Percentiles rank a stretch among this genome's conserved stretches.
These are phyloP conservation scores for Quercus phellos DNA, from an alignment of 331 rosid genomes.

Conservation along the genomic window DNA sequence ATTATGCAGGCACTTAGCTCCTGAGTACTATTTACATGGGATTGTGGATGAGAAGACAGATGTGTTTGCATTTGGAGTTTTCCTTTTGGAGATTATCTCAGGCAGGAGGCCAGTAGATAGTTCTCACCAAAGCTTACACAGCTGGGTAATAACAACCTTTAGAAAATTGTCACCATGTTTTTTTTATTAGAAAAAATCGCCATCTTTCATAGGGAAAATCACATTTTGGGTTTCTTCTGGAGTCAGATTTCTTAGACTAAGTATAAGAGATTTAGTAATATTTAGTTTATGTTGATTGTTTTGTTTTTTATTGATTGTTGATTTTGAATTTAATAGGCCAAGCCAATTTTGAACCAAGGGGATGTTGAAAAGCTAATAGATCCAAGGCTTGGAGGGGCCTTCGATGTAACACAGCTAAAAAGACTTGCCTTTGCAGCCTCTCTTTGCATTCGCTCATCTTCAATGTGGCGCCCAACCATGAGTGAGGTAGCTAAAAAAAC, in stretches of 20 bases:
- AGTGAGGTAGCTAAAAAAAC: slow-evolving; percentile 48
- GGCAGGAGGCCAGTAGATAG: slow-evolving; percentile 93
- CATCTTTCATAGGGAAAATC: slow-evolving; percentile 11
- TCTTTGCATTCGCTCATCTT: slow-evolving; percentile 72
- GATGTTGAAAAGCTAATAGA: slow-evolving; percentile 69
- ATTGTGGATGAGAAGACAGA: slow-evolving; percentile 98
- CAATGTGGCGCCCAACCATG: slow-evolving; percentile 88
- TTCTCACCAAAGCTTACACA: slow-evolving; percentile 87
- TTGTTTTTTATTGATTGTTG: not conserved
- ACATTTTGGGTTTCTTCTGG: slow-evolving; percentile 15
- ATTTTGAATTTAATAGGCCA: slow-evolving; percentile 50
- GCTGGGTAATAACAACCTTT: slow-evolving; percentile 54
- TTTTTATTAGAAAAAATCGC: slow-evolving; percentile 3
- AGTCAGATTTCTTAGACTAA: not conserved
- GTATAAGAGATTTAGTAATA: not conserved
- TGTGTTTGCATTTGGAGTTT: slow-evolving; percentile 97
- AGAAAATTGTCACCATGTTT: not conserved
- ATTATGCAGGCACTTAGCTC: slow-evolving; percentile 79
- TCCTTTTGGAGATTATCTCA: slow-evolving; percentile 72
- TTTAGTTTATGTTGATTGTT: not conserved
- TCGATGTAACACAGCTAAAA: slow-evolving; percentile 50
- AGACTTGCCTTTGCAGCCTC: slow-evolving; percentile 79
- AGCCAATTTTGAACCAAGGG: slow-evolving; percentile 75
- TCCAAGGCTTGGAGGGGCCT: slow-evolving; percentile 74
- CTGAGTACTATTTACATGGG: slow-evolving; percentile 94